A percentile compares a stretch with the other conserved stretches of the same genome.
Conservation (phyloP, 139 green algal genomes). For the Chlorella sp. region DNA sequence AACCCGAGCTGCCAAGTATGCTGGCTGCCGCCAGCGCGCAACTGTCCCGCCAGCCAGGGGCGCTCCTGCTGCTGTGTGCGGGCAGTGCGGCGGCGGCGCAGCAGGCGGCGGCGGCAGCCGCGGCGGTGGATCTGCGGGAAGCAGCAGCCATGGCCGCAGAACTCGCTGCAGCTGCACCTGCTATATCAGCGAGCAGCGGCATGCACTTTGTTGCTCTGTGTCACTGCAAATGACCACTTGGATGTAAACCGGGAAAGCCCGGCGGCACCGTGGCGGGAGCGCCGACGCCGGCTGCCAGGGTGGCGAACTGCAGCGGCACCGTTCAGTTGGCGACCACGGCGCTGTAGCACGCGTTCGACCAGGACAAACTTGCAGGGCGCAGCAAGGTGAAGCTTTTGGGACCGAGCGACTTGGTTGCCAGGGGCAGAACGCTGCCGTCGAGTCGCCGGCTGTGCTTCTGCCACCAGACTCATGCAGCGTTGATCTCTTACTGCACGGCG, state of each 20-base stretch:
- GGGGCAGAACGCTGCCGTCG: background rate
- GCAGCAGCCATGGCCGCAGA: background rate
- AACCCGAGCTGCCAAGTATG: background rate
- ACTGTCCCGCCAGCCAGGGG: background rate
- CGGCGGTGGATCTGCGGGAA: background rate
- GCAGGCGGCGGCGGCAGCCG: background rate
- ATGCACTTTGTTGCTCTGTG: background rate
- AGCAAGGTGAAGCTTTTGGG: too few relatives aligned
- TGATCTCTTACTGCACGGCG: too few relatives aligned
- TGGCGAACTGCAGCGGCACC: too few relatives aligned
- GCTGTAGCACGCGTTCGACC: too few relatives aligned
- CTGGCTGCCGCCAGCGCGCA: conserved; percentile 10
- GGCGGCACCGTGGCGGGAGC: too few relatives aligned
- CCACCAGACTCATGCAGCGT: too few relatives aligned
- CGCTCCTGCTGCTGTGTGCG: conserved; percentile 5
- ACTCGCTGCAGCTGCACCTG: background rate
- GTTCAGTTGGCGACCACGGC: too few relatives aligned
- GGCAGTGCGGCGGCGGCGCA: background rate
- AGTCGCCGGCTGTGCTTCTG: background rate
- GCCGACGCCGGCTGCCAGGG: too few relatives aligned
- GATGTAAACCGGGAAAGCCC: too few relatives aligned
- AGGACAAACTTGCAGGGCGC: too few relatives aligned
- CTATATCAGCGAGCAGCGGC: background rate
- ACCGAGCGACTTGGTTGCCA: too few relatives aligned
- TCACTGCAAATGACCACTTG: background rate